Conservation (phyloP, 2,329 filamentous ascomycete genomes). For the Zymoseptoria passerinii region DNA sequence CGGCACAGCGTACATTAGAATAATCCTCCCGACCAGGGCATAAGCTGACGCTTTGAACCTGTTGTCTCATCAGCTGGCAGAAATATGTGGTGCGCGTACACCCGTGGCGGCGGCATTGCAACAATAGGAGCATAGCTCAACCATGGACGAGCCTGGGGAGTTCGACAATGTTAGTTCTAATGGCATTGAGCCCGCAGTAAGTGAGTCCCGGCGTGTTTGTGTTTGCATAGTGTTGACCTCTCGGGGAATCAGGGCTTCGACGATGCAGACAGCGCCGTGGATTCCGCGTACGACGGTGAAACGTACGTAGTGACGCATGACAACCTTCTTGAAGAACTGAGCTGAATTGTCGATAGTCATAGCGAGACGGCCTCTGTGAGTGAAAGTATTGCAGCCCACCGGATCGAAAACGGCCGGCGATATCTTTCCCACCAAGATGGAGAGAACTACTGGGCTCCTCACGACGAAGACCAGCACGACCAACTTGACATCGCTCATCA, state of each 20-base stretch:
- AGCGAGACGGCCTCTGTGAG: conserved; percentile 7
- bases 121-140: neutral
- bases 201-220: neutral
- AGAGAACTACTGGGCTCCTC: conserved; percentile 29
- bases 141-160: neutral
- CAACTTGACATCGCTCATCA: conserved; percentile 38
- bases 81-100: neutral
- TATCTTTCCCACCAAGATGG: conserved; percentile 27
- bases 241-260: neutral
- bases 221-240: neutral
- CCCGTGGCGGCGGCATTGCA: neutral
- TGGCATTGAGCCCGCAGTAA: neutral
- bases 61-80: neutral
- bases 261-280: neutral
- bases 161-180: neutral
- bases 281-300: conserved; percentile 8
- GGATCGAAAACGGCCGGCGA: conserved; percentile 28
- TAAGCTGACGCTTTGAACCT: neutral
- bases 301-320: neutral
- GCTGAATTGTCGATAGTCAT: neutral
- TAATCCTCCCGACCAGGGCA: neutral
- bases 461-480: conserved; percentile 22
- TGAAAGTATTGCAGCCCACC: conserved; percentile 15
- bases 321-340: neutral
- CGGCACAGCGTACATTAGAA: conserved; percentile 25